Evolutionary conservation across 2,329 filamentous ascomycete species (phyloP), one percentile per base, ranked within the genome.

Genomic region (Paecilomyces sp.): DNA sequence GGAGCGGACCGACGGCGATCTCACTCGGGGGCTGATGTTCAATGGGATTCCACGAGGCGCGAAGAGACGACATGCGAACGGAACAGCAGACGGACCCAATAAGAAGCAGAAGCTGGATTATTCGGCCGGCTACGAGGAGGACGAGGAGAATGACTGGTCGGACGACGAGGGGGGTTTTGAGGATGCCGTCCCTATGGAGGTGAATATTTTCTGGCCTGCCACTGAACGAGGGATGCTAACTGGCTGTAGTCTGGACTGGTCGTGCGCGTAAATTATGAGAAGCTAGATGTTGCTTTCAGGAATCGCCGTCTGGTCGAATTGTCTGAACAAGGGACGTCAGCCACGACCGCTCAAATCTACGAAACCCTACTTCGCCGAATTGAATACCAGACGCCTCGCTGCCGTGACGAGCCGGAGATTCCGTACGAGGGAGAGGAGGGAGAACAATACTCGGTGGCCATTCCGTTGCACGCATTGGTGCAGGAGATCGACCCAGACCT

Each of bases 191-290:
- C 72, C 72, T 50, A 71, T 77, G 71, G 74, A 77, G 64, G 75
- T 77, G 67, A 68, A 70, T 61, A 7, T 41, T 18, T 53, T 24
- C 12, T 2, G 31, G 36, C 36, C 9, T 50, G 52, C 4, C 24
- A 9, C 63, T 62, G 55, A 62, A 59, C 56, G 60, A 59, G 33
- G 57, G 63, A 56, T 57, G 57, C 58, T 64, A 58, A 64, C 62
- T 61, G n/a, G 22, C 51, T n/a, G 36, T 59, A 95, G 87, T 83
- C 85, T 56, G 84, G 89, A 60, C 80, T 92, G 64, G 82, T 92
- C 36, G 80, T 97, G 55, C 85, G 88, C 30, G 80, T 97, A 58
- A 97, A 96, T 70, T 88, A 91, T 68, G 88, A 92, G 59, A 95
- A 93, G 73, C 90, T 91, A 61, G 80, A 88, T 6, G 90, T 97